A percentile compares a stretch with the other conserved stretches of the same genome.
These are phyloP conservation scores for Carpinus viminea DNA, from an alignment of 306 rosid genomes.

Conservation along the genomic window DNA sequence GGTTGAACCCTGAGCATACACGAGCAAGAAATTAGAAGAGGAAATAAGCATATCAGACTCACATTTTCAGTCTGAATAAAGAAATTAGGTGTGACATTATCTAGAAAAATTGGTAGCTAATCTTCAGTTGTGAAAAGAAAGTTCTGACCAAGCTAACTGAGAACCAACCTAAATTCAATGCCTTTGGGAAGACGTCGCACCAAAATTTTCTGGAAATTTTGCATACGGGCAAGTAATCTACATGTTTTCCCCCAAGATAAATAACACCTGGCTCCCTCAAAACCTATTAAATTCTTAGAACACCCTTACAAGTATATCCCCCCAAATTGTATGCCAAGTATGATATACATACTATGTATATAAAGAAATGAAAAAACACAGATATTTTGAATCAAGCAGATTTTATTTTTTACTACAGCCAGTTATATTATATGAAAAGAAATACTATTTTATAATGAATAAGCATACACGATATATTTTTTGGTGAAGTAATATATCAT, in stretches of 20 bases:
- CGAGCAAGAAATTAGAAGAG: conserved; percentile 13
- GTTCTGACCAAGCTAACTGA: neutral
- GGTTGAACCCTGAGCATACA: conserved; percentile 53
- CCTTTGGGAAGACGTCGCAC: too few species aligned
- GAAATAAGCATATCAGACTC: conserved; percentile 22
- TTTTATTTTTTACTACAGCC: too few species aligned
- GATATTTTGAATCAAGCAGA: neutral
- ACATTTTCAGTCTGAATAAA: conserved; percentile 8
- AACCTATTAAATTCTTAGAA: neutral
- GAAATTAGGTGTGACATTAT: neutral
- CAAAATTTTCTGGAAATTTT: too few species aligned
- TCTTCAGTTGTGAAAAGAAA: neutral
- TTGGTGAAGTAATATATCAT: neutral
- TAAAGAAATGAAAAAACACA: neutral
- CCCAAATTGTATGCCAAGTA: neutral
- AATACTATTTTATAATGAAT: too few species aligned
- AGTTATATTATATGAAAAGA: too few species aligned
- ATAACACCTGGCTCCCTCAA: neutral
- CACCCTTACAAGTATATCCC: neutral
- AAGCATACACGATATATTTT: too few species aligned
- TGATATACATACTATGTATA: neutral
- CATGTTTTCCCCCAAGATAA: neutral
- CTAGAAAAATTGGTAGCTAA: neutral
- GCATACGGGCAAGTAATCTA: too few species aligned
- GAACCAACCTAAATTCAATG: neutral